A percentile compares a stretch with the other conserved stretches of the same genome.
These are phyloP conservation scores for Xylariaceae sp. DNA, from an alignment of 2,329 filamentous ascomycete genomes.

Conservation along the genomic window DNA sequence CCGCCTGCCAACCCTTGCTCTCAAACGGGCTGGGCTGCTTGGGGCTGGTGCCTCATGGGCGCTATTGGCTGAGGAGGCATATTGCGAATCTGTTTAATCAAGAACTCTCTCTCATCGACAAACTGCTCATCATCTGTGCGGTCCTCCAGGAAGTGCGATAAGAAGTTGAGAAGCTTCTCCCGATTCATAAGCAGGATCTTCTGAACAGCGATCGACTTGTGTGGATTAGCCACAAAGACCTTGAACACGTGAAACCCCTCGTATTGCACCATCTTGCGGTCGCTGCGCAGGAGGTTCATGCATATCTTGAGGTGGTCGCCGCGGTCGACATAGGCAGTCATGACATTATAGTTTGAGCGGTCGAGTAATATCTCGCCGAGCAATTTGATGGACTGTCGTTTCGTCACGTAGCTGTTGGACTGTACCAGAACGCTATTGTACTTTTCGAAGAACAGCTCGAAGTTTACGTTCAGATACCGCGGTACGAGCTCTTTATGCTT, in stretches of 20 bases:
- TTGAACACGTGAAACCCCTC: conserved; percentile 99
- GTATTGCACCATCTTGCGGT: conserved; percentile 98
- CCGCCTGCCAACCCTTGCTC: conserved; percentile 1
- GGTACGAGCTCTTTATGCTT: conserved; percentile 90
- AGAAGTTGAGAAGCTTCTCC: conserved; percentile 81
- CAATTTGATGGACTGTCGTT: conserved; percentile 95
- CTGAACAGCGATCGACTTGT: conserved; percentile 95
- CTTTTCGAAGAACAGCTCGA: conserved; percentile 85
- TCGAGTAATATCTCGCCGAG: conserved; percentile 92
- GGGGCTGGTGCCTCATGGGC: conserved; percentile 37
- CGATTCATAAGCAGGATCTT: conserved; percentile 96
- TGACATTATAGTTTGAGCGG: conserved; percentile 93
- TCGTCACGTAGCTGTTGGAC: conserved; percentile 95
- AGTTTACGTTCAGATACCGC: conserved; percentile 83
- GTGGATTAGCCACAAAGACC: conserved; percentile 97
- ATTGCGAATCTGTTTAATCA: conserved; percentile 87
- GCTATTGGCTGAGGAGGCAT: conserved; percentile 58
- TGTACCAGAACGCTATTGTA: conserved; percentile 88
- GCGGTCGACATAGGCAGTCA: conserved; percentile 94
- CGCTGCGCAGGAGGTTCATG: conserved; percentile 94
- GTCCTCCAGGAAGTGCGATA: conserved; percentile 90
- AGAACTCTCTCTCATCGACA: conserved; percentile 93
- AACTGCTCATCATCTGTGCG: conserved; percentile 97
- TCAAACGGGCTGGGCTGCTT: conserved; percentile 26
- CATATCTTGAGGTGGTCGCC: conserved; percentile 96